A percentile compares a stretch with the other conserved stretches of the same genome.
These are phyloP conservation scores for Maudiozyma turicensis DNA, from an alignment of 805 yeast species.

Conservation along the genomic window DNA sequence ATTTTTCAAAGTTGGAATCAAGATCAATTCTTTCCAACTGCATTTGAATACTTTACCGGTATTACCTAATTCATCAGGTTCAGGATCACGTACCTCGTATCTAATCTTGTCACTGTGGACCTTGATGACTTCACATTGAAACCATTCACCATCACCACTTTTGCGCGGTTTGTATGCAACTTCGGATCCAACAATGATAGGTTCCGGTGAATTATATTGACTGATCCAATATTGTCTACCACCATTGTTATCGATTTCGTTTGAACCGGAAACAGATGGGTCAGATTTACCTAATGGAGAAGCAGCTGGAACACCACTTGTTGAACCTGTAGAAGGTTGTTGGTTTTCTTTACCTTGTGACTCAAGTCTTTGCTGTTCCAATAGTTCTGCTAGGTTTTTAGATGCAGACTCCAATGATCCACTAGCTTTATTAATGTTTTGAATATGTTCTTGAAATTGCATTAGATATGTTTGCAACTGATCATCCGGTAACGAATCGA, in stretches of 20 bases:
- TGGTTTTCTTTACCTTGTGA: constrained; percentile 1
- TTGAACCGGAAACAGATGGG: constrained; percentile 2
- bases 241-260: constrained; percentile 5
- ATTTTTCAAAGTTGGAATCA: constrained; percentile 49
- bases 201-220: constrained; percentile 49
- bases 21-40: constrained; percentile 64
- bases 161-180: constrained; percentile 77
- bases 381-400: constrained; percentile 39
- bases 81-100: constrained; percentile 94
- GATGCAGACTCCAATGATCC: constrained; percentile 34
- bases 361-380: constrained; percentile 13
- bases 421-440: constrained; percentile 46
- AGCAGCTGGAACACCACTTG: neutral
- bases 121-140: constrained; percentile 81
- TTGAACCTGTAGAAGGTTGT: neutral
- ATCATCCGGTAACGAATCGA: constrained; percentile 28
- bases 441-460: constrained; percentile 41
- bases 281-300: constrained; percentile 2
- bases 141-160: constrained; percentile 76
- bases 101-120: constrained; percentile 64
- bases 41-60: constrained; percentile 83
- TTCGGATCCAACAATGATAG: constrained; percentile 58
- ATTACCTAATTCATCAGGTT: constrained; percentile 87
- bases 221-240: constrained; percentile 44
- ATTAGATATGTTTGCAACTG: constrained; percentile 35